phyloP scores from a whole-genome alignment of 202 grass and related monocot genomes.

The Miscanthus sacchariflorus region DNA sequence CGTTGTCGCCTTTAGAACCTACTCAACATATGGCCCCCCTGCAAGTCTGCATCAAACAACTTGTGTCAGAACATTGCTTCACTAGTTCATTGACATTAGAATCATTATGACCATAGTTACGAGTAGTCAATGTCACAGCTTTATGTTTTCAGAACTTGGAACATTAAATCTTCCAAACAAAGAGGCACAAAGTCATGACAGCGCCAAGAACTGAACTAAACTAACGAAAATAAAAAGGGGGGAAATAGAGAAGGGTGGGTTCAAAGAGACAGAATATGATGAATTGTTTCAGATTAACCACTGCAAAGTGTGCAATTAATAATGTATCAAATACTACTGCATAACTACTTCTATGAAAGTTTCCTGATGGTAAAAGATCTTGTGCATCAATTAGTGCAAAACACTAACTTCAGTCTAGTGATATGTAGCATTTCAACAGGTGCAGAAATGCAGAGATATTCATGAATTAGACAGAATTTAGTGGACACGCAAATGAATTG shows the following conservation, averaged over 20 bases:
- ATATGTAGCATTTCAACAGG: not conserved
- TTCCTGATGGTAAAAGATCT: not conserved
- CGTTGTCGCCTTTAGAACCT: not conserved
- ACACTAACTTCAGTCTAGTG: not conserved
- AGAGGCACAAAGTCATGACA: too few species aligned
- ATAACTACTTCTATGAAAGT: not conserved
- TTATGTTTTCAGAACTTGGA: too few species aligned
- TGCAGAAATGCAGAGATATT: not conserved
- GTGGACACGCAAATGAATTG: not conserved
- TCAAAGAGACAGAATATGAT: too few species aligned
- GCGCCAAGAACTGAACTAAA: too few species aligned
- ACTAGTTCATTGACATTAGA: not conserved
- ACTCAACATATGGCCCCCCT: not conserved
- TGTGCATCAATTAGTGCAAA: not conserved
- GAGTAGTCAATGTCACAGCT: too few species aligned
- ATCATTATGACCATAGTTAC: too few species aligned
- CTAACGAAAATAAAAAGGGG: too few species aligned
- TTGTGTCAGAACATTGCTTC: not conserved
- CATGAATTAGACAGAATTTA: not conserved
- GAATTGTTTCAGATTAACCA: too few species aligned
- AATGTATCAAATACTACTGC: conserved; percentile 2
- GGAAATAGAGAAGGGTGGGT: too few species aligned
- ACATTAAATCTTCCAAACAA: too few species aligned
- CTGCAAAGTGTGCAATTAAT: conserved; percentile 11
- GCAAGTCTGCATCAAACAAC: not conserved